A percentile compares a stretch with the other conserved stretches of the same genome.
Conservation (phyloP, 129 eudicot genomes). For the Helichrysum umbraculigerum region DNA sequence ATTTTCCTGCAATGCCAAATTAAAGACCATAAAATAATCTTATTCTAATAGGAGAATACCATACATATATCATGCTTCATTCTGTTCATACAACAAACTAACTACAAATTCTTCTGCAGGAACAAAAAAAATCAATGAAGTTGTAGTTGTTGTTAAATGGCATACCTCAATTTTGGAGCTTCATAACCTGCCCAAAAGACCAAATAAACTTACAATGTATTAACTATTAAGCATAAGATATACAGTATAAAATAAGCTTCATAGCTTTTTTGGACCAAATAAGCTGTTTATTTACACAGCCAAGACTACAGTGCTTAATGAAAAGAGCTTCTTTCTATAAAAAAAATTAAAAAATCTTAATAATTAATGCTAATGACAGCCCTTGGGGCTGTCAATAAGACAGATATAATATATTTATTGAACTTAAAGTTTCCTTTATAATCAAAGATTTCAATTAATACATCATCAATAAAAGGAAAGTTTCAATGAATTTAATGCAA, state of each 20-base stretch:
- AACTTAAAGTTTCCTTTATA: too few relatives aligned
- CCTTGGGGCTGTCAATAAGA: too few relatives aligned
- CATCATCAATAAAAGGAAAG: too few relatives aligned
- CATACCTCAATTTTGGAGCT: constrained; percentile 53
- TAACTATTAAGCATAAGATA: background rate
- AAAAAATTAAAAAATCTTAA: too few relatives aligned
- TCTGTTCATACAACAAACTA: background rate
- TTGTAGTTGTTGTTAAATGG: constrained; percentile 9
- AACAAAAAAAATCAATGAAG: background rate
- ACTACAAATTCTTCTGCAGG: background rate
- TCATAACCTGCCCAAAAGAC: constrained; percentile 40
- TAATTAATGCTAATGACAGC: too few relatives aligned
- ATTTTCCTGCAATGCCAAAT: constrained; percentile 45
- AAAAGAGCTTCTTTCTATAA: too few relatives aligned
- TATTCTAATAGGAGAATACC: background rate
- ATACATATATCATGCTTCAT: background rate
- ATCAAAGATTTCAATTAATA: too few relatives aligned
- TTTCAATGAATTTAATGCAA: too few relatives aligned
- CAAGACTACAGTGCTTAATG: too few relatives aligned
- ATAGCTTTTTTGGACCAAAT: too few relatives aligned
- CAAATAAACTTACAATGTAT: background rate
- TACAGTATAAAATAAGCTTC: background rate
- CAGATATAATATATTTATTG: too few relatives aligned
- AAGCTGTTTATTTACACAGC: too few relatives aligned
- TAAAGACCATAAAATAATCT: background rate